Percentiles rank a stretch among this genome's conserved stretches.
These are phyloP conservation scores for Garcia nutans DNA, from an alignment of 345 rosid species.

Conservation along the genomic window DNA sequence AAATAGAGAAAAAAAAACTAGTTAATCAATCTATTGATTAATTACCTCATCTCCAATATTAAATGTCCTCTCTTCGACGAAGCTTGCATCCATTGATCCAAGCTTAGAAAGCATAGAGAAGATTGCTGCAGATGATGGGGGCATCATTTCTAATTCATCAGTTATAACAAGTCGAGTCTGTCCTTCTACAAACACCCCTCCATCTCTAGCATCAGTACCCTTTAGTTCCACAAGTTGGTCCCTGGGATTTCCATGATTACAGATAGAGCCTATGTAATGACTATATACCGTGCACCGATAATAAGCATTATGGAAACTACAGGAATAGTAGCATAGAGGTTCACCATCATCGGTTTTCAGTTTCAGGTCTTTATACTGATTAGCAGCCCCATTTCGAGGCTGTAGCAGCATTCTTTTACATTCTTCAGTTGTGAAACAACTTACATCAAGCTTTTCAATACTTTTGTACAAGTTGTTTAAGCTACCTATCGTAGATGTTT, in stretches of 20 bases:
- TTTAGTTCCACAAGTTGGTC: neutral
- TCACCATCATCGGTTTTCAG: slow-evolving; percentile 3
- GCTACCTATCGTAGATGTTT: slow-evolving; percentile 5
- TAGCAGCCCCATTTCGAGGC: slow-evolving; percentile 17
- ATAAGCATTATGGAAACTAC: no score
- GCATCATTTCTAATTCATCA: slow-evolving; percentile 20
- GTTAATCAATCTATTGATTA: neutral
- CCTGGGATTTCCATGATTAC: slow-evolving; percentile 13
- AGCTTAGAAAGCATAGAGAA: slow-evolving; percentile 13
- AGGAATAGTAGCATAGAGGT: neutral
- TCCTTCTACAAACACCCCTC: slow-evolving; percentile 20
- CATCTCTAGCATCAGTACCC: neutral
- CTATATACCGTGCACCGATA: neutral
- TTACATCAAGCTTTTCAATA: slow-evolving; percentile 16
- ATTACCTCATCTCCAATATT: slow-evolving; percentile 20
- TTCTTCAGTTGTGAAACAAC: neutral
- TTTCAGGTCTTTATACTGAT: slow-evolving; percentile 21
- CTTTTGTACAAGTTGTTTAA: slow-evolving; percentile 28
- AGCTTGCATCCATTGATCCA: neutral
- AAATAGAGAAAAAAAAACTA: no score
- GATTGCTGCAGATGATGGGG: slow-evolving; percentile 6
- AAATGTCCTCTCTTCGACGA: slow-evolving; percentile 12
- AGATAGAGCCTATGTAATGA: slow-evolving; percentile 1
- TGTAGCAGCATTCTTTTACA: slow-evolving; percentile 26
- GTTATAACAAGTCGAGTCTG: neutral